phyloP scores from a whole-genome alignment of 441 rosid genomes.

The Populus tomentosa region DNA sequence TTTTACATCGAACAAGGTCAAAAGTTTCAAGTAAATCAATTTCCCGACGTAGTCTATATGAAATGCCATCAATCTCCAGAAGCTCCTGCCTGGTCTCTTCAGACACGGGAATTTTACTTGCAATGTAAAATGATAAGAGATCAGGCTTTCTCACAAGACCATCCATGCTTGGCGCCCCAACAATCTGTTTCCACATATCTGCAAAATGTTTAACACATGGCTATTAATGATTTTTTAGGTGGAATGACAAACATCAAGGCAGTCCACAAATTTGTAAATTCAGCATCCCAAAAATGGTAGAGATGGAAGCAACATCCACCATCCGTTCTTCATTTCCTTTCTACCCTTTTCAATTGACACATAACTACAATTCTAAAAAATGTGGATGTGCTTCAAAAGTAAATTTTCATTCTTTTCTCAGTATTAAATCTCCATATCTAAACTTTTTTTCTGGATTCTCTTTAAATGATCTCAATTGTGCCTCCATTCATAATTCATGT shows the following conservation, averaged over 20 bases:
- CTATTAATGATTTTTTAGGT: neutral
- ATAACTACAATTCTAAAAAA: neutral
- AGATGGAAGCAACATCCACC: neutral
- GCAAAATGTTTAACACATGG: slow-evolving; percentile 24
- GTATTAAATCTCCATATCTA: too few species aligned
- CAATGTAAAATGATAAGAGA: slow-evolving; percentile 77
- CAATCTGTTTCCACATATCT: slow-evolving; percentile 92
- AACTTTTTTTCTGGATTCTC: neutral
- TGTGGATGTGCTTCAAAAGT: neutral
- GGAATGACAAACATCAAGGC: neutral
- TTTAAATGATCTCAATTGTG: neutral
- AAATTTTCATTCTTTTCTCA: neutral
- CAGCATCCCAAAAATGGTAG: neutral
- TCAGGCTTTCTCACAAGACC: slow-evolving; percentile 67
- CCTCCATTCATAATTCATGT: neutral
- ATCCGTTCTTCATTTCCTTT: neutral
- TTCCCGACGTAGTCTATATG: slow-evolving; percentile 81
- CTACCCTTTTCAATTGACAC: neutral
- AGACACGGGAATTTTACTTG: slow-evolving; percentile 90
- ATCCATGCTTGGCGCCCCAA: slow-evolving; percentile 72
- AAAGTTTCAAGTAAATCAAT: slow-evolving; percentile 71
- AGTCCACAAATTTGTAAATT: neutral
- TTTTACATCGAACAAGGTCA: slow-evolving; percentile 73
- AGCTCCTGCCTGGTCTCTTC: slow-evolving; percentile 87
- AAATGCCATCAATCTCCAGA: slow-evolving; percentile 82